A percentile compares a stretch with the other conserved stretches of the same genome.
Evolutionary conservation across 2,329 filamentous ascomycete genomes (phyloP).

Genomic region (Phyllosticta paracitricarpa): DNA sequence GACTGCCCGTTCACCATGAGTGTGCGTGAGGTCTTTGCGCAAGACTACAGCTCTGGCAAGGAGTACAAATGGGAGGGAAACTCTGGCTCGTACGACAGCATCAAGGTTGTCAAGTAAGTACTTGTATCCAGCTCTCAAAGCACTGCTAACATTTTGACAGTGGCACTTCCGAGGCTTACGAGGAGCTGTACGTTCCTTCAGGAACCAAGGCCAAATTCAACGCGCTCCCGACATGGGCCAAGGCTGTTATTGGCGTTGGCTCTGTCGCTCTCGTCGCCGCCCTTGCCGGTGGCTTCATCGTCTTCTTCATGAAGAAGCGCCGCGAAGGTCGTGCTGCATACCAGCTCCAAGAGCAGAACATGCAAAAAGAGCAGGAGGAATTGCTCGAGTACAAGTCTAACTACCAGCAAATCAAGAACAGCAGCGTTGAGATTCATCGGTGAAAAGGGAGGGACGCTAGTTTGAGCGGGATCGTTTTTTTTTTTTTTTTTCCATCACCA

Average conservation of each 20-base stretch:
- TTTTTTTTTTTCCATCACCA: neutral
- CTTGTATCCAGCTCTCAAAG: neutral
- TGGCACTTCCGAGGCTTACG: constrained; percentile 26
- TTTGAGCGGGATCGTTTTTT: neutral
- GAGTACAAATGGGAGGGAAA: constrained; percentile 57
- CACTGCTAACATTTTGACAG: constrained; percentile 9
- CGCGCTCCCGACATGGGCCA: constrained; percentile 22
- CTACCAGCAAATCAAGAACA: constrained; percentile 4
- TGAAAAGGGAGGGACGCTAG: neutral
- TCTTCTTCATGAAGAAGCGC: constrained; percentile 31
- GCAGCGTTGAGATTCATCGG: constrained; percentile 3
- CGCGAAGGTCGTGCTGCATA: constrained; percentile 26
- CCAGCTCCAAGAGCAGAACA: constrained; percentile 21
- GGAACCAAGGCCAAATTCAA: constrained; percentile 27
- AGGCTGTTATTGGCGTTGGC: constrained; percentile 22
- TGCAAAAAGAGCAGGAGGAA: constrained; percentile 23
- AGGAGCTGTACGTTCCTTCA: constrained; percentile 25
- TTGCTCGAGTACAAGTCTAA: constrained; percentile 11
- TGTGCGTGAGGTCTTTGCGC: constrained; percentile 50
- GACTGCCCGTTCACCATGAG: constrained; percentile 64
- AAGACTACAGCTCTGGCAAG: constrained; percentile 47
- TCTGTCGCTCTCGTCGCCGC: constrained; percentile 20
- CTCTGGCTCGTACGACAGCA: constrained; percentile 49
- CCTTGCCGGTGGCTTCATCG: constrained; percentile 18
- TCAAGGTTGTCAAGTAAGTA: constrained; percentile 36